Base-by-base conservation (phyloP, 106 monocot genomes). In the Dendrobium catenatum region DNA sequence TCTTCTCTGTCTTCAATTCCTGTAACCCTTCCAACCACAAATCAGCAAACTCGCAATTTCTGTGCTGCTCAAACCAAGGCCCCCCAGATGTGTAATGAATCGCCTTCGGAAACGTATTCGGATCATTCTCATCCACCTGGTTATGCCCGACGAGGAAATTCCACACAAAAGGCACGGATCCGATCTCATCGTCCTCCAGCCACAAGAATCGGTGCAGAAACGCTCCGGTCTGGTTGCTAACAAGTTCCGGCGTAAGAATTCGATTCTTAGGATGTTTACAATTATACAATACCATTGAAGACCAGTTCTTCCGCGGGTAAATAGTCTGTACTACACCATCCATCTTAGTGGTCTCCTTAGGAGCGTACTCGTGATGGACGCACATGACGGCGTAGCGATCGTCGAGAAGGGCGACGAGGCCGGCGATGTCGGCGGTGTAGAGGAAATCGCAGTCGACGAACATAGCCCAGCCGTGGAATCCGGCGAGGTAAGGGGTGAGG, bases 231-330 rank as follows among this genome's bases (percentile, higher is more conserved):
- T 83, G 81, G 19, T 78, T 77, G 80, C 82, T 86, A 33, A 86
- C 89, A 9, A 56, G 26, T 78, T 89, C 84, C 19, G 86, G 89
- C 40, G 82, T 85, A 24, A 89, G 79, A 15, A 70, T 76, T 55
- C 18, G 17, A 82, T 89, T 86, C 80, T 89, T 86, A 72, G 91
- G 94, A 83, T 94, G 94, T 4, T 22, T 84, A 72, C 91, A 94
- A 76, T 94, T 94, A 88, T 94, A 94, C 76, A 94, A 80, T 24
- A 94, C 94, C 89, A 94, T 89, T 20, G 91, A 91, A 17, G 91
- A 91, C 91, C 94, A 94, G 88, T 94, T 94, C 88, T 94, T 94
- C 55, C 91, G 80, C 13, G 94, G 94, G 82, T 94, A 94, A 77
- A 85, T 77, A 6, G 91, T 91, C 89, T 94, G 94, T 77, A 91